Percentiles rank a stretch among this genome's conserved stretches.
These are phyloP conservation scores for Vitis hybrid DNA, from an alignment of 177 flowering plant species.

Conservation along the genomic window DNA sequence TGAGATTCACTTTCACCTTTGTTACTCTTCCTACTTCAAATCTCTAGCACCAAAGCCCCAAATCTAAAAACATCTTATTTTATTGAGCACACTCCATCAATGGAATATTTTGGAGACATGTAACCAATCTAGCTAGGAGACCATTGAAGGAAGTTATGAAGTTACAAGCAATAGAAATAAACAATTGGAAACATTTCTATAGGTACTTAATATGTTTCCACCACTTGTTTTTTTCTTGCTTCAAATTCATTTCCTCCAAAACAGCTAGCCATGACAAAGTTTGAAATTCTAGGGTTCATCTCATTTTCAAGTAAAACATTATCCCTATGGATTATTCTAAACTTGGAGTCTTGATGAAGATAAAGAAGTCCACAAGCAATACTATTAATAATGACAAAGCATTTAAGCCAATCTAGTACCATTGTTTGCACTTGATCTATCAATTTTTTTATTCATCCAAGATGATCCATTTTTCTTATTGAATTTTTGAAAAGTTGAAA, in stretches of 20 bases:
- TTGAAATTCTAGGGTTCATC: conserved; percentile 8
- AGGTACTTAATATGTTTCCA: no score
- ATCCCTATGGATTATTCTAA: conserved; percentile 4
- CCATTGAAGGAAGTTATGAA: no score
- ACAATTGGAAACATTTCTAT: no score
- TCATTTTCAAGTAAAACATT: neutral
- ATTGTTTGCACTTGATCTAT: neutral
- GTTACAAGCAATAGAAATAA: no score
- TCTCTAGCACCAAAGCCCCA: conserved; percentile 9
- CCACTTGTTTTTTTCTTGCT: conserved; percentile 1
- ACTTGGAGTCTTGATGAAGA: conserved; percentile 12
- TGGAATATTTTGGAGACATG: conserved; percentile 21
- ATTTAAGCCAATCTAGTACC: conserved; percentile 3
- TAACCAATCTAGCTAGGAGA: conserved; percentile 5
- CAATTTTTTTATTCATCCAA: no score
- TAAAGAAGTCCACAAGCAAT: conserved; percentile 6
- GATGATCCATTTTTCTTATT: no score
- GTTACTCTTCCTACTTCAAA: no score
- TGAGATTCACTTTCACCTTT: no score
- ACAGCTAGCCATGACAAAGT: conserved; percentile 12
- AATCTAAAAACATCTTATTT: conserved; percentile 9
- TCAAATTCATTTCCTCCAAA: neutral
- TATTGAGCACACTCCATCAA: conserved; percentile 6
- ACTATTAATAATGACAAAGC: neutral
- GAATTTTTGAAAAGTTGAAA: no score